A percentile compares a stretch with the other conserved stretches of the same genome.
Evolutionary conservation across 305 asterid genomes (phyloP).

Genomic region (Ajuga reptans): DNA sequence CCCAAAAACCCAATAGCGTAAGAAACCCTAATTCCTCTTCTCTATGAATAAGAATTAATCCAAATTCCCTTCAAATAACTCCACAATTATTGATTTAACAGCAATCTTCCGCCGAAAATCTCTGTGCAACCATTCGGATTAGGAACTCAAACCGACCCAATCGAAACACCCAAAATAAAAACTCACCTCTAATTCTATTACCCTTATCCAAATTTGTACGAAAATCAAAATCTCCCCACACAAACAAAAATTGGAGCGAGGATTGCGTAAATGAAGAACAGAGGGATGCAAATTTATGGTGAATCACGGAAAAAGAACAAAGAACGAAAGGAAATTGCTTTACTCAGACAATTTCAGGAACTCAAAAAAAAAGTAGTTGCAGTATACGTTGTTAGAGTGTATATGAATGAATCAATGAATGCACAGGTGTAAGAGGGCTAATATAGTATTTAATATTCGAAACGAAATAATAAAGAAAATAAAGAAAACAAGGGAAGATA

Average conservation of each 20-base stretch:
- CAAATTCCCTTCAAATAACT: slow-evolving; percentile 23
- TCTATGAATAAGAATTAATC: not conserved
- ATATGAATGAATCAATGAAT: slow-evolving; percentile 23
- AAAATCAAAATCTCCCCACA: not conserved
- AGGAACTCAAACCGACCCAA: slow-evolving; percentile 19
- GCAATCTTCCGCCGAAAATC: not conserved
- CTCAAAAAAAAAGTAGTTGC: not conserved
- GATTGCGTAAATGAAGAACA: not conserved
- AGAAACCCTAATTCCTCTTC: slow-evolving; percentile 36
- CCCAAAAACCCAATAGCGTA: slow-evolving; percentile 2
- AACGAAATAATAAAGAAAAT: not conserved
- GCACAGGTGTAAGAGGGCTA: slow-evolving; percentile 8
- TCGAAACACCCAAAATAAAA: not conserved
- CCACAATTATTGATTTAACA: slow-evolving; percentile 11
- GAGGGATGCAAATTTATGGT: not conserved
- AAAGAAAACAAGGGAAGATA: slow-evolving; percentile 3
- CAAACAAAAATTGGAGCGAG: not conserved
- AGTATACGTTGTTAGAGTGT: slow-evolving; percentile 14
- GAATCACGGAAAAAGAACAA: slow-evolving; percentile 14
- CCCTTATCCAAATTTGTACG: slow-evolving; percentile 6
- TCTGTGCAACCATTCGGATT: slow-evolving; percentile 11
- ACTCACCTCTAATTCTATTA: not conserved
- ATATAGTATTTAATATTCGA: not conserved
- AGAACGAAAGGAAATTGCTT: not conserved
- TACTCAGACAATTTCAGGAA: slow-evolving; percentile 11